Conservation (phyloP, 495 filamentous ascomycete genomes). For the Halenospora varia region DNA sequence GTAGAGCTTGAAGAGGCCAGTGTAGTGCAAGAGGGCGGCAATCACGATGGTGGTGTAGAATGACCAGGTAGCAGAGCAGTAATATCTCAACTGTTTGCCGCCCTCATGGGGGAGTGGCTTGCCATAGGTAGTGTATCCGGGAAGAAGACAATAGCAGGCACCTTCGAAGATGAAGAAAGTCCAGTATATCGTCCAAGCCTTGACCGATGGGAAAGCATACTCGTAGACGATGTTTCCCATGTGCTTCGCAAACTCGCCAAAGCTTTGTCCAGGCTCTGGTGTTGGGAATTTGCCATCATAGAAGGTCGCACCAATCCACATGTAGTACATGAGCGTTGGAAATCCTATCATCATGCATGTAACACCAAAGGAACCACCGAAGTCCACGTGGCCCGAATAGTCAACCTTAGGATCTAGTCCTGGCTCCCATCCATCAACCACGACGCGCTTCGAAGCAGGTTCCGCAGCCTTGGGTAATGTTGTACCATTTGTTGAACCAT, state of each 20-base stretch:
- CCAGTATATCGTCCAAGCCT: constrained; percentile 94
- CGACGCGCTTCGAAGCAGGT: constrained; percentile 30
- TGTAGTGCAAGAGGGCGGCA: constrained; percentile 66
- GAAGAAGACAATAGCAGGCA: constrained; percentile 74
- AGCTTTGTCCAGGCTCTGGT: constrained; percentile 60
- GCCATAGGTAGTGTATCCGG: constrained; percentile 77
- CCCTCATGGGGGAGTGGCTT: constrained; percentile 80
- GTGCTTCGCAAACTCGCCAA: constrained; percentile 61
- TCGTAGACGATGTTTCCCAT: constrained; percentile 68
- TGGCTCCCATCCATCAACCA: constrained; percentile 64
- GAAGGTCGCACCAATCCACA: constrained; percentile 95
- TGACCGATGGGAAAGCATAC: constrained; percentile 71
- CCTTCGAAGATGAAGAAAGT: constrained; percentile 80
- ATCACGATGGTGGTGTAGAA: constrained; percentile 82
- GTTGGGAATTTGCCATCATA: constrained; percentile 79
- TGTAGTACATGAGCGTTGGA: constrained; percentile 93
- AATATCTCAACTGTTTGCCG: constrained; percentile 83
- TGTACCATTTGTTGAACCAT: constrained; percentile 11
- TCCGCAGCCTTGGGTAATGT: not conserved
- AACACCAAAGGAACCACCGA: constrained; percentile 78
- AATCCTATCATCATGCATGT: constrained; percentile 86
- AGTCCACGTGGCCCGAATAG: constrained; percentile 77
- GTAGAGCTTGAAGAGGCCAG: constrained; percentile 83
- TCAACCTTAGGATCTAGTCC: constrained; percentile 76
- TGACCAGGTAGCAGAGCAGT: constrained; percentile 83